Base-by-base conservation (phyloP, 1,284 basidiomycete species). In the Microbotryum intermedium region DNA sequence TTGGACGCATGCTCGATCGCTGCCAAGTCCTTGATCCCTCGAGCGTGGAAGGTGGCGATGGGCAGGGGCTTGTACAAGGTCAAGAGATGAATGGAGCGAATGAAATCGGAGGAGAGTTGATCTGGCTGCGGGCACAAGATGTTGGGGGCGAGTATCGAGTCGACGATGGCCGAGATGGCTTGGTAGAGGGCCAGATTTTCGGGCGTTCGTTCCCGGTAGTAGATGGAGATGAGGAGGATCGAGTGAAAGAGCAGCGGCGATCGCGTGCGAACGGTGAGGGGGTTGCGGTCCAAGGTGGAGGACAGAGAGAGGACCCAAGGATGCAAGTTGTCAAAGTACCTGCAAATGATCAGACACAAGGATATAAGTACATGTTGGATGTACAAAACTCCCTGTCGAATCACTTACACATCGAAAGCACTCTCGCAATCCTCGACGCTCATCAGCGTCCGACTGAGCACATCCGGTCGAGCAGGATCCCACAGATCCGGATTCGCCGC, bases 81-180 rank as follows among this genome's bases (percentile, higher is more conserved):
- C 10, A 64, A 44, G 42, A 68, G 57, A 42, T 68, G 59, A 4
- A 66, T 51, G 2, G 66, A 57, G 16, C 64, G 59, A 34, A 66
- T 53, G 13, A 66, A 67, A 47, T 67, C 66, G 59, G 53, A 45
- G 6, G 57, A 55, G 53, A 67, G 62, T 23, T 61, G 57, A 28
- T 64, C 61, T 4, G 61, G 61, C 20, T 68, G 66, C 1, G 66
- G 64, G 49, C 64, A 68, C 21, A 68, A 60, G 55, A 68, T 64
- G 25, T 61, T 57, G 3, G 64, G 64, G 1, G 57, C 58, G 49
- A 68, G 61, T 18, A 68, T 59, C 23, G 61, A 45, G 28, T 68
- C 66, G 56, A 66, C 42, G 42, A 66, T 58, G 21, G 59, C 50
- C 21, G 59, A 60, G 39, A 66, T 58, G n/a, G 58, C 34, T 23